Percentiles rank a stretch among this genome's conserved stretches.
phyloP scores from a whole-genome alignment of 352 stramenopile species.

The Pythium chondricola region DNA sequence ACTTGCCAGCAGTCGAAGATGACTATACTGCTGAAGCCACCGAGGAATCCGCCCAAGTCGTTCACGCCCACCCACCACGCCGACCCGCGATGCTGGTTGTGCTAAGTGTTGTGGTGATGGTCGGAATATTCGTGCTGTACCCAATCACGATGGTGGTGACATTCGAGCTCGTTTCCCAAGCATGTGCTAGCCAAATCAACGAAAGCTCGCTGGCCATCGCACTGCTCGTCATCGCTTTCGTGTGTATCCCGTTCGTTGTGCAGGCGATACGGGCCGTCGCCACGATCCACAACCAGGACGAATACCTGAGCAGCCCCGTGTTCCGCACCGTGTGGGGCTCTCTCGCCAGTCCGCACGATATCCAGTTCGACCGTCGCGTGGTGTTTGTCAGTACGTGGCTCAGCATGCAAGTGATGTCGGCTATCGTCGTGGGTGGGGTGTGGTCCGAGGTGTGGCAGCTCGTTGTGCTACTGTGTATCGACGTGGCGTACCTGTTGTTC shows the following conservation, averaged over 20 bases:
- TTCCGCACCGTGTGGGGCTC: slow-evolving; percentile 17
- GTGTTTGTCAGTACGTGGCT: slow-evolving; percentile 13
- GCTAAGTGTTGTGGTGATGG: slow-evolving; percentile 3
- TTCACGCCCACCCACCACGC: neutral
- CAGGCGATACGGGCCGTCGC: neutral
- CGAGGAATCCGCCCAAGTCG: too few species aligned
- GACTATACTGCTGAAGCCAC: too few species aligned
- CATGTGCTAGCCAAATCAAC: neutral
- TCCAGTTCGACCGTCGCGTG: slow-evolving; percentile 15
- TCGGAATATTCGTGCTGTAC: slow-evolving; percentile 13
- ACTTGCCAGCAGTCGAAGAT: too few species aligned
- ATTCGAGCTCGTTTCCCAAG: slow-evolving; percentile 18
- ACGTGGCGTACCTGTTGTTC: slow-evolving; percentile 10
- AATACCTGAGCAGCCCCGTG: slow-evolving; percentile 1
- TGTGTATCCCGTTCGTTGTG: neutral
- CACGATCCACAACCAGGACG: neutral
- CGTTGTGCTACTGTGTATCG: slow-evolving; percentile 10
- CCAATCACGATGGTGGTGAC: slow-evolving; percentile 14
- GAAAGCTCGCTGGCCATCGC: slow-evolving; percentile 3
- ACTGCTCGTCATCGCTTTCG: neutral
- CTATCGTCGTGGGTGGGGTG: slow-evolving; percentile 10
- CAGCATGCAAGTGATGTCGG: slow-evolving; percentile 11
- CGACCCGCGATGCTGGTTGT: neutral
- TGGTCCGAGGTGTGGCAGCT: slow-evolving; percentile 10
- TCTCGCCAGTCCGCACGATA: slow-evolving; percentile 12